phyloP scores from a whole-genome alignment of 768 basidiomycete genomes.

The Pleurotus djamor region DNA sequence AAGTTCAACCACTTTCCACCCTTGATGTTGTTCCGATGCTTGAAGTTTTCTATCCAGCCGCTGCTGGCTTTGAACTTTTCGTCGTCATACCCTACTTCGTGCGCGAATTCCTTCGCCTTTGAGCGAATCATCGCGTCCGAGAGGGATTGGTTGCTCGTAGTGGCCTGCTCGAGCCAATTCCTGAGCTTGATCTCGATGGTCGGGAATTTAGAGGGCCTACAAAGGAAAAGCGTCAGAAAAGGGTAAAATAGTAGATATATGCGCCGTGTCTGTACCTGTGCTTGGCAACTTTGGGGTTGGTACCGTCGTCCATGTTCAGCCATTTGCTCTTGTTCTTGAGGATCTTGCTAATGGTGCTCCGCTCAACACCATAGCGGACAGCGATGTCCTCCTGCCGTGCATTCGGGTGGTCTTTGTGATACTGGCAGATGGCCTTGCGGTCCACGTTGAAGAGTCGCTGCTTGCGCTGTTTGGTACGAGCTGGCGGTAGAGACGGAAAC shows the following conservation, averaged over 20 bases:
- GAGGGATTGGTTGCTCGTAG: constrained; percentile 42
- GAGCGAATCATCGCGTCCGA: constrained; percentile 64
- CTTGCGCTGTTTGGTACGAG: constrained; percentile 57
- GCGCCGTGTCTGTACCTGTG: constrained; percentile 48
- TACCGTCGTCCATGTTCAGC: constrained; percentile 65
- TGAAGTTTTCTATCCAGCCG: constrained; percentile 93
- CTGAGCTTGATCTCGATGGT: constrained; percentile 67
- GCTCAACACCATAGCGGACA: constrained; percentile 70
- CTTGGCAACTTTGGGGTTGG: constrained; percentile 59
- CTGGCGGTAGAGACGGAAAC: constrained; percentile 17
- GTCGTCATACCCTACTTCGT: constrained; percentile 49
- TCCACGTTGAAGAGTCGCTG: constrained; percentile 74
- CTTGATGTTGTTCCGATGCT: constrained; percentile 74
- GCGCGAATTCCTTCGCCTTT: constrained; percentile 69
- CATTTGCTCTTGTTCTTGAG: constrained; percentile 83
- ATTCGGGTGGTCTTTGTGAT: constrained; percentile 60
- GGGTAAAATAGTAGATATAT: constrained; percentile 7
- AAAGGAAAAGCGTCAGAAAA: constrained; percentile 8
- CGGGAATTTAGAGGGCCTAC: constrained; percentile 79
- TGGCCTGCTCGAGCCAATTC: constrained; percentile 57
- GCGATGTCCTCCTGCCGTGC: constrained; percentile 87
- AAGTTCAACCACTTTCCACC: constrained; percentile 56
- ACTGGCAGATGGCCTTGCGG: constrained; percentile 72
- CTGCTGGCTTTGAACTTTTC: constrained; percentile 90
- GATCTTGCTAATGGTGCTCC: constrained; percentile 94